Evolutionary conservation across 225 moss, liverwort and hornwort genomes (phyloP).

Genomic region (Anthoceros angustus): DNA sequence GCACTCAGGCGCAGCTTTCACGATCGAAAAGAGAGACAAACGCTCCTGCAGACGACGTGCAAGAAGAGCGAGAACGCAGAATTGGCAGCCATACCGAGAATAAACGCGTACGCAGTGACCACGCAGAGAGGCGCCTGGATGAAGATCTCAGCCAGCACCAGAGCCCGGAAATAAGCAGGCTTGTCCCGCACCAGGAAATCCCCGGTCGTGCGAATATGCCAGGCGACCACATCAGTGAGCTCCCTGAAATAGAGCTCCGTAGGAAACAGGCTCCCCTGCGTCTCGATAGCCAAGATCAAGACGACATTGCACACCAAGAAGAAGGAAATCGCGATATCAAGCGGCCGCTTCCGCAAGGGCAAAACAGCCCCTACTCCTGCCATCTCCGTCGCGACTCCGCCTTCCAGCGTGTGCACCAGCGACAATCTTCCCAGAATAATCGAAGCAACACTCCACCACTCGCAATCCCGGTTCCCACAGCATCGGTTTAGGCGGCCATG

Average conservation of each 20-base stretch:
- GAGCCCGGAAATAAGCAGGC: not conserved
- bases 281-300: not conserved
- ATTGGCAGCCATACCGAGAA: not conserved
- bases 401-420: too few species aligned
- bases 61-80: not conserved
- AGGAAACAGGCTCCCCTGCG: not conserved
- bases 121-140: not conserved
- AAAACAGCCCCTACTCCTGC: not conserved
- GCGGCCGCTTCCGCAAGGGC: not conserved
- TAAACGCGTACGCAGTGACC: not conserved
- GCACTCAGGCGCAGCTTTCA: not conserved
- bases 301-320: not conserved
- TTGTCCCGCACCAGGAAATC: not conserved
- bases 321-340: not conserved
- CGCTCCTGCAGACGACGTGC: not conserved
- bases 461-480: too few species aligned
- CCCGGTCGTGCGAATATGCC: not conserved
- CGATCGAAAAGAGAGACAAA: not conserved
- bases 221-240: not conserved
- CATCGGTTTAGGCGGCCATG: too few species aligned
- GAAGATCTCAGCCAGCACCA: conserved; percentile 1
- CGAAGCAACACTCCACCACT: too few species aligned
- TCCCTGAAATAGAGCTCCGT: not conserved
- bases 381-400: too few species aligned
- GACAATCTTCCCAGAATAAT: too few species aligned